Percentiles rank a stretch among this genome's conserved stretches.
These are phyloP conservation scores for Mycosphaerella sp. DNA, from an alignment of 2,329 filamentous ascomycete genomes.

Conservation along the genomic window DNA sequence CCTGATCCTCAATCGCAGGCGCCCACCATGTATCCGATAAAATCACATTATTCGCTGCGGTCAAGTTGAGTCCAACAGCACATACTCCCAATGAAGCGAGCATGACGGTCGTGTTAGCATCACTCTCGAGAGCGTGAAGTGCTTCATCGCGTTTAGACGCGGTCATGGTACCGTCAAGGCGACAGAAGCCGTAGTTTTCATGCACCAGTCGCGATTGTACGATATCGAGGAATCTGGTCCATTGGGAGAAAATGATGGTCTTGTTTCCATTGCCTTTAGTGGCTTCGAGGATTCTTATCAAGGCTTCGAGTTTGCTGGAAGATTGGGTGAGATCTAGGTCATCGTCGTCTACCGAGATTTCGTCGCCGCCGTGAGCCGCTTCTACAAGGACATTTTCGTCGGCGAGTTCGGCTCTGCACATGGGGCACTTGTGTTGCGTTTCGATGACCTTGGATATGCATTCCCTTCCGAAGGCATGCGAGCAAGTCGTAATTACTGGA, in stretches of 20 bases:
- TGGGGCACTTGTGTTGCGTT: constrained; percentile 72
- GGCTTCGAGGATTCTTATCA: constrained; percentile 68
- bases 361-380: constrained; percentile 46
- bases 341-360: constrained; percentile 42
- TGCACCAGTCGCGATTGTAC: constrained; percentile 62
- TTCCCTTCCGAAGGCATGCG: constrained; percentile 67
- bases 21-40: constrained; percentile 80
- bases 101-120: constrained; percentile 65
- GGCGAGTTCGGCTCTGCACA: constrained; percentile 67
- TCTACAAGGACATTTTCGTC: constrained; percentile 57
- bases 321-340: constrained; percentile 52
- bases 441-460: constrained; percentile 73
- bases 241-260: constrained; percentile 69
- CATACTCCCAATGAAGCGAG: constrained; percentile 77
- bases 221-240: constrained; percentile 68
- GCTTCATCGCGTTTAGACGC: constrained; percentile 64
- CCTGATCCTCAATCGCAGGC: constrained; percentile 86
- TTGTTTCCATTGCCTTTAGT: constrained; percentile 56
- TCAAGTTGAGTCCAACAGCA: constrained; percentile 78
- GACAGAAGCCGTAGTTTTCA: constrained; percentile 57
- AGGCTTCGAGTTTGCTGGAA: constrained; percentile 75
- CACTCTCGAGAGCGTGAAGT: constrained; percentile 60
- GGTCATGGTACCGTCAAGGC: constrained; percentile 77
- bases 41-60: constrained; percentile 79
- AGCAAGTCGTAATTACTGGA: constrained; percentile 79